A percentile compares a stretch with the other conserved stretches of the same genome.
phyloP scores from a whole-genome alignment of 345 rosid species.

The Arabis hirsuta region DNA sequence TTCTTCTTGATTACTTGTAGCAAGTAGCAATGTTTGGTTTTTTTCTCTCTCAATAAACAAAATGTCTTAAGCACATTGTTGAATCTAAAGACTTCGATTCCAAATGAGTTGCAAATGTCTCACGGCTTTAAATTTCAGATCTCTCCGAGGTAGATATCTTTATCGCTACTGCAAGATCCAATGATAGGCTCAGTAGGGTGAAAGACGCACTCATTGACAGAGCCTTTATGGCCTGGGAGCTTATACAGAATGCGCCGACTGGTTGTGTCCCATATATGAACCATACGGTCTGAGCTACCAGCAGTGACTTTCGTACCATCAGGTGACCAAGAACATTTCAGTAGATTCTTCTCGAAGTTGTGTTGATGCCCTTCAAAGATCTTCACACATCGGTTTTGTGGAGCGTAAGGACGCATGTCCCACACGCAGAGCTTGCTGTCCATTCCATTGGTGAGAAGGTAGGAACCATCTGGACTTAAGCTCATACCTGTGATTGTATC shows the following conservation, averaged over 20 bases:
- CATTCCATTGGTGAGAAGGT: conserved; percentile 95
- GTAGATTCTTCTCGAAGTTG: conserved; percentile 90
- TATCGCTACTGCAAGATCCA: conserved; percentile 96
- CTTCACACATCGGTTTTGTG: conserved; percentile 95
- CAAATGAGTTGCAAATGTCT: conserved; percentile 15
- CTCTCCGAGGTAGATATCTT: conserved; percentile 91
- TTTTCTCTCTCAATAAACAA: conserved; percentile 24
- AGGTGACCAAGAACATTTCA: conserved; percentile 92
- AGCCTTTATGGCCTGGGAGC: conserved; percentile 96
- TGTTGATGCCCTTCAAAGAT: conserved; percentile 93
- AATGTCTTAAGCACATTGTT: conserved; percentile 31
- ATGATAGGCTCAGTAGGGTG: conserved; percentile 89
- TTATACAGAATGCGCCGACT: conserved; percentile 80
- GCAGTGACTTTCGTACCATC: conserved; percentile 97
- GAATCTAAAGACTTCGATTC: conserved; percentile 32
- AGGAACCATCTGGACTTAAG: conserved; percentile 95
- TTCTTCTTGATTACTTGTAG: conserved; percentile 32
- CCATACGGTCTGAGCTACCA: conserved; percentile 97
- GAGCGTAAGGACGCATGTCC: conserved; percentile 99
- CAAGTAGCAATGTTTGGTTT: conserved; percentile 21
- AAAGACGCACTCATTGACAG: conserved; percentile 84
- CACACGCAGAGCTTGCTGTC: conserved; percentile 92
- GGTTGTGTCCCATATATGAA: conserved; percentile 95
- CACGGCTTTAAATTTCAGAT: conserved; percentile 52
- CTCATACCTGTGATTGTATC: conserved; percentile 94